phyloP scores from a whole-genome alignment of 371 early-diverging fungal species.

The Fennellomyces sp. region DNA sequence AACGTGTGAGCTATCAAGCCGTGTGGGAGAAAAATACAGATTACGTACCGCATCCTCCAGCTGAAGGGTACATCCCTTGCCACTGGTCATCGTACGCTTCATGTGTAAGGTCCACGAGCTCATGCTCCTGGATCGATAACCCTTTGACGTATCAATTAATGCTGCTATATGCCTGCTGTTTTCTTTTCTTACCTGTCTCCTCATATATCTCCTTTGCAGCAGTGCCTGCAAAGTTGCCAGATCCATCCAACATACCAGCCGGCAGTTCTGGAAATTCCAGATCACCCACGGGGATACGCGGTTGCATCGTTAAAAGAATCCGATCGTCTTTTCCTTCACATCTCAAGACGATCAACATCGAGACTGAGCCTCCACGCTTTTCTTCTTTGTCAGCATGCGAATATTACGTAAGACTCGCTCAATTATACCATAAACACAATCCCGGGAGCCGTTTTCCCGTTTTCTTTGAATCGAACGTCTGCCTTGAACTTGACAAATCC shows the following conservation, averaged over 20 bases:
- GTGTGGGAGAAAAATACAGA: too few relatives aligned
- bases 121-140: slow-evolving; percentile 60
- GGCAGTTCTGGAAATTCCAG: slow-evolving; percentile 74
- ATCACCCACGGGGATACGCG: slow-evolving; percentile 72
- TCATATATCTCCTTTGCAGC: slow-evolving; percentile 73
- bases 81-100: slow-evolving; percentile 54
- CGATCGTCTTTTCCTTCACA: slow-evolving; percentile 39
- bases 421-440: slow-evolving; percentile 78
- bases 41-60: slow-evolving; percentile 69
- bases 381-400: background rate
- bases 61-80: slow-evolving; percentile 74
- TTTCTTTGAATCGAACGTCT: slow-evolving; percentile 52
- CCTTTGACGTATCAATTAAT: slow-evolving; percentile 30
- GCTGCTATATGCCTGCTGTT: background rate
- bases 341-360: slow-evolving; percentile 68
- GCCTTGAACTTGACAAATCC: slow-evolving; percentile 81
- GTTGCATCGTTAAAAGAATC: slow-evolving; percentile 74
- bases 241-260: slow-evolving; percentile 88
- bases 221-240: slow-evolving; percentile 70
- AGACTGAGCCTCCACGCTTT: slow-evolving; percentile 79
- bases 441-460: slow-evolving; percentile 67
- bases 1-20: too few relatives aligned
- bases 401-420: background rate
- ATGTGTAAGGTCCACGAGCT: slow-evolving; percentile 70
- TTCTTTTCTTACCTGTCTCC: slow-evolving; percentile 49